Base-by-base conservation (phyloP, 129 eudicot species). In the Dittrichia graveolens region DNA sequence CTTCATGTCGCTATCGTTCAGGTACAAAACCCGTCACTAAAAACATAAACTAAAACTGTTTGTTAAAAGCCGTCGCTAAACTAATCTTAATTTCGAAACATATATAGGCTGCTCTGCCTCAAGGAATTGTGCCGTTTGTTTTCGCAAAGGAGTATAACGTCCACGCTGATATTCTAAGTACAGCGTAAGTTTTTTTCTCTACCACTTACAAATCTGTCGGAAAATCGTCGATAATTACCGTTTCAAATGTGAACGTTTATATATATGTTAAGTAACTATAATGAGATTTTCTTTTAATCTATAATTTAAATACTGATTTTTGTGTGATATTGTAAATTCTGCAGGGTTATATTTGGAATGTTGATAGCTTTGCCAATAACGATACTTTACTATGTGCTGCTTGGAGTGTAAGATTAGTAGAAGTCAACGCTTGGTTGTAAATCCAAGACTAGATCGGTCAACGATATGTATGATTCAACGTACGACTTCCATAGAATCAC, bases 81-180 rank as follows among this genome's bases (percentile, higher is more conserved):
- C 9, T n/a, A 15, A 50, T 73, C 3, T 3, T 12, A 6, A 7
- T 60, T n/a, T 75, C 4, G 7, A 16, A 37, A n/a, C 57, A 39
- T n/a, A n/a, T n/a, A n/a, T 70, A 93, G 98, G 98, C 98, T 24
- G 98, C 98, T 42, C 81, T 93, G 71, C 98, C 98, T 9, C 98
- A 93, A 82, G 98, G 98, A 15, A 89, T 93, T 15, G 98, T 93
- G 43, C 98, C 98, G 18, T 92, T 92, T 49, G 97, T 92, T n/a
- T 92, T 92, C 48, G 94, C 97, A 0, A 92, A 92, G 79, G 98
- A 92, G 74, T 93, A 93, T 82, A 93, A 93, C 39, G 96, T 93
- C 12, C 98, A 93, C 24, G 83, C 98, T 0, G 96, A 93, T 77
- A 93, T 93, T 75, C 82, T 93, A 2, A 93, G 98, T 79, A 93